These are phyloP conservation scores for Phytophthora capsici DNA, from an alignment of 352 stramenopile genomes.

Conservation along the genomic window DNA sequence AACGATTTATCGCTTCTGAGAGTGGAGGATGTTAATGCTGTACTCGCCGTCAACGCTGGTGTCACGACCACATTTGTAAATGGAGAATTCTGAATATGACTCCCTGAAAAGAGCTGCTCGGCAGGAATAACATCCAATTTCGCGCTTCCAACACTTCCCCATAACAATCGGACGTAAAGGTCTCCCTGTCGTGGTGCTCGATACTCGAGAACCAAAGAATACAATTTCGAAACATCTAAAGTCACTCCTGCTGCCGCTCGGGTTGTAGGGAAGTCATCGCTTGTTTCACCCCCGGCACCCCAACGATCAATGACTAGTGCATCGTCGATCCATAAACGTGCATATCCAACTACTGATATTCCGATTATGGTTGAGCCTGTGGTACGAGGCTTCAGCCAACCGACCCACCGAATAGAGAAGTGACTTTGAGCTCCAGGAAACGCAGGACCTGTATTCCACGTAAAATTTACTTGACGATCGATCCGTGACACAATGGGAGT, in stretches of 20 bases:
- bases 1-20: constrained; percentile 15
- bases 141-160: constrained; percentile 36
- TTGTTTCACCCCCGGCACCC: constrained; percentile 42
- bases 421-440: constrained; percentile 64
- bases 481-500: constrained; percentile 48
- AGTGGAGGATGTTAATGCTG: constrained; percentile 17
- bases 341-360: constrained; percentile 55
- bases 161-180: constrained; percentile 54
- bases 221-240: constrained; percentile 47
- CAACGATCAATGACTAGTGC: constrained; percentile 70
- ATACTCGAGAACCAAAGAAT: constrained; percentile 71
- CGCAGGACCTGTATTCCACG: constrained; percentile 55
- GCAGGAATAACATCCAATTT: constrained; percentile 57
- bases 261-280: constrained; percentile 18
- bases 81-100: constrained; percentile 59
- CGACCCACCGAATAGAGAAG: constrained; percentile 70
- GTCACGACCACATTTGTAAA: constrained; percentile 53
- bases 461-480: constrained; percentile 78
- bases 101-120: constrained; percentile 48
- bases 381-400: constrained; percentile 59
- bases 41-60: constrained; percentile 35
- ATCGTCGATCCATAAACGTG: constrained; percentile 71
- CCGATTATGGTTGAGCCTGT: constrained; percentile 52
- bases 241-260: constrained; percentile 27
- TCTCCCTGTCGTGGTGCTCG: constrained; percentile 45